These are phyloP conservation scores for Oligophagozyma castellii DNA, from an alignment of 1,139 yeast genomes.

Conservation along the genomic window DNA sequence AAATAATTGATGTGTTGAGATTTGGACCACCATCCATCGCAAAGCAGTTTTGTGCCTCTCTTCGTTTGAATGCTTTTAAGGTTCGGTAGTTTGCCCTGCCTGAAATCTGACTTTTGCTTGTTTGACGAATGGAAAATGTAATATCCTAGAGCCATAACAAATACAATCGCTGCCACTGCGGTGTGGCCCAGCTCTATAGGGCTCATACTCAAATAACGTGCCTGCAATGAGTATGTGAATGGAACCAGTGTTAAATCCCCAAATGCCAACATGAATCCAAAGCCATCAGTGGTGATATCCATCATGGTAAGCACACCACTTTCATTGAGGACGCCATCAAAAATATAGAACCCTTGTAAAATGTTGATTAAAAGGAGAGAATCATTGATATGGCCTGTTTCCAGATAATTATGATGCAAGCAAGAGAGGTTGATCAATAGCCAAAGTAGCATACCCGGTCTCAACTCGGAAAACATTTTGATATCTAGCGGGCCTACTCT, in stretches of 20 bases:
- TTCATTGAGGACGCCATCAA: slow-evolving; percentile 89
- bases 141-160: slow-evolving; percentile 48
- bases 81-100: slow-evolving; percentile 56
- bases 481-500: slow-evolving; percentile 76
- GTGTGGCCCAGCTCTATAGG: slow-evolving; percentile 42
- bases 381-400: slow-evolving; percentile 48
- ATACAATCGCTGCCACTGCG: slow-evolving; percentile 27
- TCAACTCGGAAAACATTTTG: slow-evolving; percentile 81
- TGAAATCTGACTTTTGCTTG: slow-evolving; percentile 72
- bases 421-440: slow-evolving; percentile 63
- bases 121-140: slow-evolving; percentile 76
- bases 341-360: slow-evolving; percentile 68
- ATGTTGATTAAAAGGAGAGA: slow-evolving; percentile 56
- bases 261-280: slow-evolving; percentile 89
- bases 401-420: slow-evolving; percentile 64
- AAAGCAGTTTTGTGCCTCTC: slow-evolving; percentile 66
- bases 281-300: slow-evolving; percentile 92
- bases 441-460: slow-evolving; percentile 93
- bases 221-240: slow-evolving; percentile 75
- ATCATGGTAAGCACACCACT: slow-evolving; percentile 86
- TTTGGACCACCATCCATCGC: slow-evolving; percentile 93
- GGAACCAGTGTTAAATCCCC: slow-evolving; percentile 95
- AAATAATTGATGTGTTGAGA: slow-evolving; percentile 90
- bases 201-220: slow-evolving; percentile 63
- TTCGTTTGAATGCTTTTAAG: slow-evolving; percentile 56